phyloP scores from a whole-genome alignment of 1,284 basidiomycete genomes.

The Fomitopsis palustris region DNA sequence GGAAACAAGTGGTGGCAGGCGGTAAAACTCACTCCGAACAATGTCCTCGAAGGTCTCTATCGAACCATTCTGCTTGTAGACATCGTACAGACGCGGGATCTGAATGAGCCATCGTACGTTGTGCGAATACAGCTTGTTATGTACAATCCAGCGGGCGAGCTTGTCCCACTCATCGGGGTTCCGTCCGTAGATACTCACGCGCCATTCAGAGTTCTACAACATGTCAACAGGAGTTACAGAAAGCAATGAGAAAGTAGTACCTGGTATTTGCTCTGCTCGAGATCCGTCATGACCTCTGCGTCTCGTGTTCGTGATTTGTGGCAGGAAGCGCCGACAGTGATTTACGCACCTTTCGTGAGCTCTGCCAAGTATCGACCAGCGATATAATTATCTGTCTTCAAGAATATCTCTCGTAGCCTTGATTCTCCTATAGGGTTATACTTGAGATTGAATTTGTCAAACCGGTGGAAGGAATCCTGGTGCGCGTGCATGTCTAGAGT shows the following conservation, averaged over 20 bases:
- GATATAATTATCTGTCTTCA: slow-evolving; percentile 97
- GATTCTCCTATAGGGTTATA: slow-evolving; percentile 97
- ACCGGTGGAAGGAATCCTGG: slow-evolving; percentile 95
- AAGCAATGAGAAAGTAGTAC: slow-evolving; percentile 31
- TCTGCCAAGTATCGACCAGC: slow-evolving; percentile 94
- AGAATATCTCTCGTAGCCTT: slow-evolving; percentile 92
- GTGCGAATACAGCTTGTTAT: slow-evolving; percentile 92
- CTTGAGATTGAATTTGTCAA: slow-evolving; percentile 94
- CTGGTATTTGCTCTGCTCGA: slow-evolving; percentile 99
- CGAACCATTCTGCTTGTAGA: slow-evolving; percentile 90
- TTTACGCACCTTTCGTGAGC: slow-evolving; percentile 75
- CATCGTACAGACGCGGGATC: slow-evolving; percentile 92
- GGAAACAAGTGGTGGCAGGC: background rate
- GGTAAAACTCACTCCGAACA: slow-evolving; percentile 69
- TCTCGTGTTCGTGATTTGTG: background rate
- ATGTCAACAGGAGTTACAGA: background rate
- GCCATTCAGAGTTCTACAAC: slow-evolving; percentile 87
- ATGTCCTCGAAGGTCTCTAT: slow-evolving; percentile 91
- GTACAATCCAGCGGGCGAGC: slow-evolving; percentile 94
- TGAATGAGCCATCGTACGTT: slow-evolving; percentile 99
- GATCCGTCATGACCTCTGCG: slow-evolving; percentile 91
- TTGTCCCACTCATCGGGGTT: slow-evolving; percentile 93
- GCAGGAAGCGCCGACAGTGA: background rate
- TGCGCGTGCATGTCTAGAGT: slow-evolving; percentile 99
- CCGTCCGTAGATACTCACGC: slow-evolving; percentile 93